Base-by-base conservation (phyloP, 768 basidiomycete species). In the Xerocomellus dryophilus region DNA sequence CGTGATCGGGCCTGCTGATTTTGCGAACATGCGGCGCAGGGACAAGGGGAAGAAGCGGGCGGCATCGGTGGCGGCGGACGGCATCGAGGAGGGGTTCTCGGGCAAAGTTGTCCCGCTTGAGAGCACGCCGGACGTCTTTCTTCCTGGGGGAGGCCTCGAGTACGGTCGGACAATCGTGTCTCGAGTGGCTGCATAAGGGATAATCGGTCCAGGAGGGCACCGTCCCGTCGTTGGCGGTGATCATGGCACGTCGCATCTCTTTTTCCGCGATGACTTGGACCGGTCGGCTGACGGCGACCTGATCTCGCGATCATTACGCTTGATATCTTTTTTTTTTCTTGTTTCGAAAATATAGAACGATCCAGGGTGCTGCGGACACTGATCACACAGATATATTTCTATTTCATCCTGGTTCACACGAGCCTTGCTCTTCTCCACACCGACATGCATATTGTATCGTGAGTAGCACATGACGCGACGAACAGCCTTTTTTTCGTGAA, bases 111-210 rank as follows among this genome's bases (percentile, higher is more conserved):
- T 75, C 17, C 53, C 72, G n/a, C 74, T 73, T 15, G 72, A 74
- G 58, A 61, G 54, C 17, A 73, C 73, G 5, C 71, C 73, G 2
- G 60, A 58, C 21, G 58, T 61, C 35, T 73, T 73, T 52, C 47
- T 64, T 20, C 36, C 53, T 12, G 65, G 66, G 9, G 63, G 71
- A 2, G 62, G 61, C 17, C 58, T 74, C 35, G 68, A 70, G 11
- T 46, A 61, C 18, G 71, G 73, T 10, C 72, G 72, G 40, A 72
- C 71, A 11, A 49, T 72, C n/a, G 69, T 74, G 34, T 73, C 73
- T 27, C 69, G 70, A 21, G 66, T 72, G 31, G 71, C 59, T n/a
- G 61, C 61, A 17, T 71, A 63, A 41, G 35, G 17, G 41, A 42
- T 42, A 8, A 39, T 17, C n/a, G 36, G 29, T 15, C 35, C n/a